A percentile compares a stretch with the other conserved stretches of the same genome.
Conservation (phyloP, 2,329 filamentous ascomycete species). For the Huntiella savannae region DNA sequence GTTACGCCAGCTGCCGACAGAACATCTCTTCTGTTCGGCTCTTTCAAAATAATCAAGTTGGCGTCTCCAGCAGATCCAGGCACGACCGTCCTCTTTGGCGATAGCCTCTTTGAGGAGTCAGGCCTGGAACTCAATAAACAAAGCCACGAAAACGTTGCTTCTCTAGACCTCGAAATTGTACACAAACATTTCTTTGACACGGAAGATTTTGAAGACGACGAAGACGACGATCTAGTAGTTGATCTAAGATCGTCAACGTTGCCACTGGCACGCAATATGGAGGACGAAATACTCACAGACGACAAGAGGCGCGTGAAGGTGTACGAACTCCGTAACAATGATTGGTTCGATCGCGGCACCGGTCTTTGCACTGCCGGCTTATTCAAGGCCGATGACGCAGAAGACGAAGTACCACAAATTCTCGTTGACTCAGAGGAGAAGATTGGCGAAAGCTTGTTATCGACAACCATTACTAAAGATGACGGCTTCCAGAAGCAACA, state of each 20-base stretch:
- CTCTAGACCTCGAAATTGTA: too few relatives aligned
- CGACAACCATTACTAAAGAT: conserved; percentile 79
- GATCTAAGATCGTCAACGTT: too few relatives aligned
- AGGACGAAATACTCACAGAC: conserved; percentile 18
- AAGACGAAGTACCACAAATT: conserved; percentile 67
- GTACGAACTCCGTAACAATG: conserved; percentile 94
- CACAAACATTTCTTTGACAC: too few relatives aligned
- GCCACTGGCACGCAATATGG: conserved; percentile 14
- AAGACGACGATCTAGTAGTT: too few relatives aligned
- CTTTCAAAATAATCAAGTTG: conserved; percentile 5
- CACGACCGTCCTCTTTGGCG: conserved; percentile 11
- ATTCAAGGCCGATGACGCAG: conserved; percentile 36
- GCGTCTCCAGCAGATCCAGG: conserved; percentile 6
- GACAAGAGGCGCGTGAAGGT: conserved; percentile 81
- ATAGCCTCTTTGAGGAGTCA: conserved; percentile 23
- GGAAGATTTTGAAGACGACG: too few relatives aligned
- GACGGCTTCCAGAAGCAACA: conserved; percentile 98
- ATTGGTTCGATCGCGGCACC: conserved; percentile 96
- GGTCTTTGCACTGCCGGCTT: conserved; percentile 78
- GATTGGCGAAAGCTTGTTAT: conserved; percentile 61
- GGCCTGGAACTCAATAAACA: too few relatives aligned
- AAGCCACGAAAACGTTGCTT: too few relatives aligned
- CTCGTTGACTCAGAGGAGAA: conserved; percentile 88
- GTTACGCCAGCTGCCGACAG: neutral
- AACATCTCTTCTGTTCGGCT: conserved; percentile 8